A percentile compares a stretch with the other conserved stretches of the same genome.
phyloP scores from a whole-genome alignment of 169 alveolate genomes.

The Hepatocystis sp. region DNA sequence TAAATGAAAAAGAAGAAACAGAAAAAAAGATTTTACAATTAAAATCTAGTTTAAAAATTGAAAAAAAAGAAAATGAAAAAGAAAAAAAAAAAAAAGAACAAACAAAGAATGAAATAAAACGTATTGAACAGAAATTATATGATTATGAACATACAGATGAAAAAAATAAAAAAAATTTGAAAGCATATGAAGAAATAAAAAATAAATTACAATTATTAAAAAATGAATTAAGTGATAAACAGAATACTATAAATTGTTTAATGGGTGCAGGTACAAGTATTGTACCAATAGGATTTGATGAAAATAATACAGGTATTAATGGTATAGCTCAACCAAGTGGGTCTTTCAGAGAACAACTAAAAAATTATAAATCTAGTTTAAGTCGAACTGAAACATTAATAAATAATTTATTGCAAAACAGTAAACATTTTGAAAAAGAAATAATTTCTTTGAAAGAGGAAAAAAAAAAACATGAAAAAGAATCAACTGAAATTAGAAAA shows the following conservation, averaged over 20 bases:
- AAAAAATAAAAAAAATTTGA: constrained; percentile 59
- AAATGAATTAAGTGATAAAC: constrained; percentile 60
- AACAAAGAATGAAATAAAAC: constrained; percentile 79
- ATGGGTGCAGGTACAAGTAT: constrained; percentile 46
- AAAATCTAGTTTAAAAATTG: constrained; percentile 48
- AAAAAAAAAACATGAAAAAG: constrained; percentile 77
- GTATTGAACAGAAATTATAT: constrained; percentile 74
- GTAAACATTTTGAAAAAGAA: constrained; percentile 74
- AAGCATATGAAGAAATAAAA: constrained; percentile 26
- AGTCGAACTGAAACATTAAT: constrained; percentile 60
- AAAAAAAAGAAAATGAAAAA: constrained; percentile 73
- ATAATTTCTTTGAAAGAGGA: constrained; percentile 57
- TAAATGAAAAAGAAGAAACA: constrained; percentile 75
- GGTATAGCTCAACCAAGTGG: constrained; percentile 73
- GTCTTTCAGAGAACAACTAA: constrained; percentile 79
- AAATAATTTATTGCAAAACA: constrained; percentile 63
- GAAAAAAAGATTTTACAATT: constrained; percentile 75
- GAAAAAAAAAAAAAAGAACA: constrained; percentile 78
- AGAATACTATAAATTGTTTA: constrained; percentile 42
- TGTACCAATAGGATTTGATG: too few species aligned
- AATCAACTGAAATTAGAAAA: constrained; percentile 73
- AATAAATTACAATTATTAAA: constrained; percentile 31
- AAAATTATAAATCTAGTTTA: constrained; percentile 72
- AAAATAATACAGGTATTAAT: too few species aligned
- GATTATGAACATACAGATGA: constrained; percentile 81